Conservation (phyloP, 1,139 yeast species). For the Saccharomyces hybrid region DNA sequence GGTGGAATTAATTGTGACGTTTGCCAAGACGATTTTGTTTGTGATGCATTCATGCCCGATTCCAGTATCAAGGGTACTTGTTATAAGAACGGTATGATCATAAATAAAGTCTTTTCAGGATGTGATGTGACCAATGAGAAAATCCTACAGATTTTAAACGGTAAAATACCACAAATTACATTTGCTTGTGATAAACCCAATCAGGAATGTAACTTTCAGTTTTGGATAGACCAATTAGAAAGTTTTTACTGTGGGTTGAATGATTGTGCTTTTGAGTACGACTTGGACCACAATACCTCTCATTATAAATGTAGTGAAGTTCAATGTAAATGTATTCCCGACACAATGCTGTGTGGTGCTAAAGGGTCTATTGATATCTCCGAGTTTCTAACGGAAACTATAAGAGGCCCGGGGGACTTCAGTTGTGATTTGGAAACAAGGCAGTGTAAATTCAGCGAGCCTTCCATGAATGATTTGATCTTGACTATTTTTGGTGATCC, state of each 20-base stretch:
- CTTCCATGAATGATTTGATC: slow-evolving; percentile 90
- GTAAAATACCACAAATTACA: slow-evolving; percentile 84
- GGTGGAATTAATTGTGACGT: slow-evolving; percentile 86
- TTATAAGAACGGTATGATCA: slow-evolving; percentile 75
- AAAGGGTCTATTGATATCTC: slow-evolving; percentile 90
- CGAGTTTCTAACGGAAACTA: slow-evolving; percentile 84
- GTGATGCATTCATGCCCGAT: slow-evolving; percentile 84
- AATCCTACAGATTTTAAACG: slow-evolving; percentile 69
- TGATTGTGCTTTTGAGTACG: slow-evolving; percentile 62
- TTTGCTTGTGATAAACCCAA: slow-evolving; percentile 74
- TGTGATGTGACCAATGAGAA: slow-evolving; percentile 91
- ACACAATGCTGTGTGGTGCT: slow-evolving; percentile 87
- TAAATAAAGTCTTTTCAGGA: slow-evolving; percentile 77
- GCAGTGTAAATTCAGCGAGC: slow-evolving; percentile 78
- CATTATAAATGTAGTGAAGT: slow-evolving; percentile 72
- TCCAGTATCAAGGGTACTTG: slow-evolving; percentile 76
- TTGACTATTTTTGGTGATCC: slow-evolving; percentile 90
- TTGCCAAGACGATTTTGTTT: slow-evolving; percentile 63
- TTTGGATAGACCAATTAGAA: slow-evolving; percentile 89
- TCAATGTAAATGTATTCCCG: slow-evolving; percentile 83
- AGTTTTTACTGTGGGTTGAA: slow-evolving; percentile 82
- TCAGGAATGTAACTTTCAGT: slow-evolving; percentile 75
- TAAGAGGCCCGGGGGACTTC: slow-evolving; percentile 89
- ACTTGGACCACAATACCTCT: slow-evolving; percentile 56
- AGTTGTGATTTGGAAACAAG: slow-evolving; percentile 58